phyloP scores from a whole-genome alignment of 805 yeast species.

The Candida nonsorbophila region DNA sequence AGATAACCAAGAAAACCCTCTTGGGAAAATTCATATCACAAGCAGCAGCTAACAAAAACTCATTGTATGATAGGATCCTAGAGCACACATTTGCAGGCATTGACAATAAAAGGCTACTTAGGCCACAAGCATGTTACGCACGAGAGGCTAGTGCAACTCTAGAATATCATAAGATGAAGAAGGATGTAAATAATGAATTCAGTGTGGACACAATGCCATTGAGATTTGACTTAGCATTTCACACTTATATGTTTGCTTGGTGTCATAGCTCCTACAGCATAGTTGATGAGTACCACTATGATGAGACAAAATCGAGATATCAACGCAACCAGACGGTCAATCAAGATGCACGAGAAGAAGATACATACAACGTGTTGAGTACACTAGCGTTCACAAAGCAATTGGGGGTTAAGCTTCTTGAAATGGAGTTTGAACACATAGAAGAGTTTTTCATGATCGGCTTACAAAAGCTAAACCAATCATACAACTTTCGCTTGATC shows the following conservation, averaged over 20 bases:
- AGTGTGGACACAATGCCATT: slow-evolving; percentile 1
- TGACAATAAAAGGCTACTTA: slow-evolving; percentile 5
- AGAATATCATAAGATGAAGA: background rate
- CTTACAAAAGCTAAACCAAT: too few relatives aligned
- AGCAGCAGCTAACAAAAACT: slow-evolving; percentile 12
- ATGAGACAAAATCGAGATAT: too few relatives aligned
- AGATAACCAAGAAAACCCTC: slow-evolving; percentile 2
- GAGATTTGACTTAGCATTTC: slow-evolving; percentile 1
- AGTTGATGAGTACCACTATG: too few relatives aligned
- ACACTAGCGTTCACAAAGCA: too few relatives aligned
- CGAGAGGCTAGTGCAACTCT: slow-evolving; percentile 3
- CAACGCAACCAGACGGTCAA: too few relatives aligned
- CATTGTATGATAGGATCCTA: slow-evolving; percentile 26
- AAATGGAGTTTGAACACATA: too few relatives aligned
- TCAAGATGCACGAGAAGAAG: too few relatives aligned
- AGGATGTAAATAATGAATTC: background rate
- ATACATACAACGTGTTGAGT: too few relatives aligned
- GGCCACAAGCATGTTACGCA: slow-evolving; percentile 8
- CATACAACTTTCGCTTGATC: too few relatives aligned
- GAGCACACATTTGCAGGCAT: slow-evolving; percentile 26
- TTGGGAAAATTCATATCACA: slow-evolving; percentile 15
- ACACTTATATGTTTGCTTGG: slow-evolving; percentile 1
- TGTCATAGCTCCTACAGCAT: too few relatives aligned
- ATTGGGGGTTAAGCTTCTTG: too few relatives aligned
- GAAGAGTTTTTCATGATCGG: too few relatives aligned